phyloP scores from a whole-genome alignment of 2,329 filamentous ascomycete genomes.

The Alternaria postmessia region DNA sequence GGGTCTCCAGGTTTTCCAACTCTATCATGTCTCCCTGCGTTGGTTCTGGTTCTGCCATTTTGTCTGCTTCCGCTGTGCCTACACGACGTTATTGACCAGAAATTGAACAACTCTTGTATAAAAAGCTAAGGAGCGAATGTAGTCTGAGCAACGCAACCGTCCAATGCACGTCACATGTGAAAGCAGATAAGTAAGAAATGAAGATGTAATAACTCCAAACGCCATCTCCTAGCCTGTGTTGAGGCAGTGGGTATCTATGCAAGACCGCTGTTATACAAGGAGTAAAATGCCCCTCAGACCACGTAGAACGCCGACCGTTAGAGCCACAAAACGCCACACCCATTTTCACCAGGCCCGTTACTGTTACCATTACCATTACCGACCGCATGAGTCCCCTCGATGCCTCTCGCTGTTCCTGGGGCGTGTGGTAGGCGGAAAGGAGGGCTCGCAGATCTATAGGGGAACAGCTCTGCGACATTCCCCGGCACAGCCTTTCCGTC shows the following conservation, averaged over 20 bases:
- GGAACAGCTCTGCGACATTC: conserved; percentile 31
- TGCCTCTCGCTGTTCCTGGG: background rate
- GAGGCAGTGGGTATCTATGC: conserved; percentile 1
- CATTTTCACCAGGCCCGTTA: background rate
- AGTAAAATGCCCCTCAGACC: background rate
- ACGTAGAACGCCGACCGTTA: background rate
- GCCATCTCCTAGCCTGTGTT: background rate
- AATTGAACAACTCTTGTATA: background rate
- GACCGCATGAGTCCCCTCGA: background rate
- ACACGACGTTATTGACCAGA: too few relatives aligned
- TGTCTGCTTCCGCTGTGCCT: too few relatives aligned
- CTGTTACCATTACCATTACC: background rate
- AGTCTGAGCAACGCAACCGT: background rate
- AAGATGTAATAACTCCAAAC: background rate
- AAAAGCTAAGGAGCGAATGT: background rate
- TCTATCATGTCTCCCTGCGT: too few relatives aligned
- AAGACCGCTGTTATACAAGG: background rate
- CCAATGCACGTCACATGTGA: background rate
- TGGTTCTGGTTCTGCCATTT: too few relatives aligned
- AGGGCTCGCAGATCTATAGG: conserved; percentile 32
- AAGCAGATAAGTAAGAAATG: background rate
- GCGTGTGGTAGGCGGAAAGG: background rate
- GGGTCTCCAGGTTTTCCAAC: too few relatives aligned
- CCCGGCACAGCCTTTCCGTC: conserved; percentile 15
- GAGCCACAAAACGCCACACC: conserved; percentile 10